Evolutionary conservation across 116 monocot species (phyloP), one percentile per base, ranked within the genome.

Genomic region (Posidonia oceanica): DNA sequence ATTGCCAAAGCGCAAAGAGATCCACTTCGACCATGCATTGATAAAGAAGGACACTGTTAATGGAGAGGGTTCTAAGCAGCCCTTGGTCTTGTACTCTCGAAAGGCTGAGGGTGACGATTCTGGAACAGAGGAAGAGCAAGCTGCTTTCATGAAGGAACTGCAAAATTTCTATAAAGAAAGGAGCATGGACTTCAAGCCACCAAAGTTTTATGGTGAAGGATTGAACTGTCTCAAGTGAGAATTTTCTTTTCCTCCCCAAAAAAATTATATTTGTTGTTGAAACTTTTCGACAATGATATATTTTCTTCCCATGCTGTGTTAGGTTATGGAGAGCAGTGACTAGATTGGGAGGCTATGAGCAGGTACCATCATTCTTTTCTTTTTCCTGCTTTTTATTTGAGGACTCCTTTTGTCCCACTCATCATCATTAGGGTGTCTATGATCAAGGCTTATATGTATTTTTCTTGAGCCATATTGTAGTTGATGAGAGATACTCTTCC

Each of bases 211-310:
- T 75, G 92, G 97, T 4, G 87, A 87, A 81, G 85, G 81, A 17
- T 71, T 97, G 63, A 97, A 97, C 83, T 97, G 91, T 66, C 78
- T 97, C 20, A 97, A 97, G 92, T 97, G 69, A 80, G 89, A 48
- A 41, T 38, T 48, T 6, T 12, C 44, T 66, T 42, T 66, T 20
- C 59, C 22, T 59, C 5, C 7, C 2, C 6, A n/a, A 59, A 59
- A n/a, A 0, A 5, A 3, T 4, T 39, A 38, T 63, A 37, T 16
- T 15, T 63, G 16, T 15, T 39, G 37, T 1, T 15, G 60, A 36
- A 4, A 36, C 14, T 39, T 63, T 66, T 15, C 21, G 4, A 18
- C 38, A 66, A 41, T 42, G 44, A 10, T 41, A 11, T 18, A 41
- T 16, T 29, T 11, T 4, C 41, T 12, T 18, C 12, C 48, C 48